A percentile compares a stretch with the other conserved stretches of the same genome.
These are phyloP conservation scores for Claviceps maximensis DNA, from an alignment of 2,329 filamentous ascomycete genomes.

Conservation along the genomic window DNA sequence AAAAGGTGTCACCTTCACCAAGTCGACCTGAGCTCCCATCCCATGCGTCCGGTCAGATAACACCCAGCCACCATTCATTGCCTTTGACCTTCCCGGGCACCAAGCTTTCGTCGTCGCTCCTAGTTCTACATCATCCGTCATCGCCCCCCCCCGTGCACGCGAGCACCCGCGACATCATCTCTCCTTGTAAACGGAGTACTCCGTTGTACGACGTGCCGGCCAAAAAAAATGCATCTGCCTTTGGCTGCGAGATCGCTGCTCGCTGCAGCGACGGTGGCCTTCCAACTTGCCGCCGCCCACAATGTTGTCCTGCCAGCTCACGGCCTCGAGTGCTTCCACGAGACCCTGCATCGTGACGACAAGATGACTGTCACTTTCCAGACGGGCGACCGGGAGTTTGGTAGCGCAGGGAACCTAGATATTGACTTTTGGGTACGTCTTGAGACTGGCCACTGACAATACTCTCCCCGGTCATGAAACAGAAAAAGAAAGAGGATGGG, in stretches of 20 bases:
- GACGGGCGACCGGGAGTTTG: slow-evolving; percentile 93
- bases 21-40: background rate
- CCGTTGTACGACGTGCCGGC: background rate
- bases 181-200: background rate
- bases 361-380: slow-evolving; percentile 98
- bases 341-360: slow-evolving; percentile 82
- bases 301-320: slow-evolving; percentile 93
- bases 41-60: too few species aligned
- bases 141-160: background rate
- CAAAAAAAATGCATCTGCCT: slow-evolving; percentile 18
- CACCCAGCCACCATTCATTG: background rate
- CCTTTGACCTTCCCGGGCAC: background rate
- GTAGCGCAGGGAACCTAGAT: slow-evolving; percentile 84
- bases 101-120: background rate
- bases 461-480: background rate
- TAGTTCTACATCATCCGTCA: background rate
- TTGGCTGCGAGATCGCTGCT: slow-evolving; percentile 29
- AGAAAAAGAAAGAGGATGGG: background rate
- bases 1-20: slow-evolving; percentile 6
- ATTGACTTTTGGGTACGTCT: slow-evolving; percentile 89
- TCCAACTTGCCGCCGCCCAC: slow-evolving; percentile 60
- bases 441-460: background rate
- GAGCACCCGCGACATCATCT: background rate
- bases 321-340: slow-evolving; percentile 95
- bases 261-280: slow-evolving; percentile 23